Evolutionary conservation across 2,329 filamentous ascomycete species (phyloP), one percentile per base, ranked within the genome.

Genomic region (Hymenoscyphus infarciens): DNA sequence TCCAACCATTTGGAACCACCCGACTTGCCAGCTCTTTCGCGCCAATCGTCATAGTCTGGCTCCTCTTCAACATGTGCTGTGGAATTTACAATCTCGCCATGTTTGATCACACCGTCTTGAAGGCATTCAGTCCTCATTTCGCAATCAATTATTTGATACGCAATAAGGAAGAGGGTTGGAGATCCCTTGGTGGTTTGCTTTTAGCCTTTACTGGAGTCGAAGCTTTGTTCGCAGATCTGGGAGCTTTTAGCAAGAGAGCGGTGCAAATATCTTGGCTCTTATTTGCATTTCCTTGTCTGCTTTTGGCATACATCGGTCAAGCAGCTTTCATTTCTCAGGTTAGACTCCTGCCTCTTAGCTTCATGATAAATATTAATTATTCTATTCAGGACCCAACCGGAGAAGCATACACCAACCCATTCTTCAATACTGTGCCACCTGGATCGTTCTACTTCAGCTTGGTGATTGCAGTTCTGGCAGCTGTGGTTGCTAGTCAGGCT

Each of bases 171-270:
- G 78, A 82, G 5, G 87, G 85, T 0, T 90, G 87, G 87, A 79
- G 78, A 63, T 83, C 82, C 63, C 79, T 91, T 1, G 87, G 87
- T n/a, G 89, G 90, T 4, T 83, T 92, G 22, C 75, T 93, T 1
- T 81, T 93, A 10, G 83, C 87, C 2, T 92, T 93, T 70, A 92
- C 90, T 1, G 89, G 87, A 19, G 87, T 90, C n/a, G 90, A 92
- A 73, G 88, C 89, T 1, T 79, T 93, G 0, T 93, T 92, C 71
- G 89, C 90, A 3, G 89, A 93, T 69, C 79, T 93, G 6, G 90
- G 89, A 38, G 90, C 90, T 25, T 93, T 93, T 74, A 84, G 83
- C 73, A 81, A 83, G 69, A 78, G 82, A 52, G 88, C 90, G 0
- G 86, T 93, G 59, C 89, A 91, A 71, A 79, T 92, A 16, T 88